Percentiles rank a stretch among this genome's conserved stretches.
Evolutionary conservation across 352 stramenopile genomes (phyloP).

Genomic region (Pythium grandisporangium): DNA sequence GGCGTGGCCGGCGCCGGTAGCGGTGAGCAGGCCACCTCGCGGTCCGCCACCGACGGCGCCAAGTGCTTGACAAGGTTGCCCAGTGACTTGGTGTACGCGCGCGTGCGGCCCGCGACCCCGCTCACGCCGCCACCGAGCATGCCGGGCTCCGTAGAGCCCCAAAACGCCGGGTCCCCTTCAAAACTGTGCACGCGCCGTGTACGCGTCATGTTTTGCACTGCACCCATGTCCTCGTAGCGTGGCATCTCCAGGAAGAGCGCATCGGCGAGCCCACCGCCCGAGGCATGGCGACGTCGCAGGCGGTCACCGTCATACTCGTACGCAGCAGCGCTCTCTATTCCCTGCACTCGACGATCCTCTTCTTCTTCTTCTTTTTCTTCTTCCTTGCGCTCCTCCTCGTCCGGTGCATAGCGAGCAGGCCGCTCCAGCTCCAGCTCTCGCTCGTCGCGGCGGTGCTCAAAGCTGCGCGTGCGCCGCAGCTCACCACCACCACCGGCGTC

Average conservation of each 20-base stretch:
- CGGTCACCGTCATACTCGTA: background rate
- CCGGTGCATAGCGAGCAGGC: too few species aligned
- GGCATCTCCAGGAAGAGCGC: conserved; percentile 33
- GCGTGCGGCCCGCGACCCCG: conserved; percentile 32
- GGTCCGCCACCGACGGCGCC: conserved; percentile 25
- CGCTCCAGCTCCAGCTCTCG: background rate
- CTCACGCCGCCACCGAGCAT: too few species aligned
- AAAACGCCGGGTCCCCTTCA: conserved; percentile 8
- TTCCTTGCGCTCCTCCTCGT: conserved; percentile 11
- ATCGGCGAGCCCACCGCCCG: conserved; percentile 17
- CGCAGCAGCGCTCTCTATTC: background rate
- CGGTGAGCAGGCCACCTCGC: conserved; percentile 6
- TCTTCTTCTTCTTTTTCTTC: conserved; percentile 8
- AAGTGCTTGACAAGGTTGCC: conserved; percentile 77
- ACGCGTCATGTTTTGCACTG: conserved; percentile 12
- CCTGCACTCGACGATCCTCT: too few species aligned
- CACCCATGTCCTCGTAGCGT: conserved; percentile 17
- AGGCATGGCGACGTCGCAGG: conserved; percentile 5
- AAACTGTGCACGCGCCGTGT: conserved; percentile 14
- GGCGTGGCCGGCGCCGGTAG: conserved; percentile 16
- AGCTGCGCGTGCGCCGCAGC: conserved; percentile 42
- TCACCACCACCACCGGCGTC: background rate
- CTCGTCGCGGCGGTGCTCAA: conserved; percentile 20
- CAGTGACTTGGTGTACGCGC: conserved; percentile 73
- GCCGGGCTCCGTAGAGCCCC: conserved; percentile 14